These are phyloP conservation scores for Phylloporus arenicola DNA, from an alignment of 768 basidiomycete genomes.

Conservation along the genomic window DNA sequence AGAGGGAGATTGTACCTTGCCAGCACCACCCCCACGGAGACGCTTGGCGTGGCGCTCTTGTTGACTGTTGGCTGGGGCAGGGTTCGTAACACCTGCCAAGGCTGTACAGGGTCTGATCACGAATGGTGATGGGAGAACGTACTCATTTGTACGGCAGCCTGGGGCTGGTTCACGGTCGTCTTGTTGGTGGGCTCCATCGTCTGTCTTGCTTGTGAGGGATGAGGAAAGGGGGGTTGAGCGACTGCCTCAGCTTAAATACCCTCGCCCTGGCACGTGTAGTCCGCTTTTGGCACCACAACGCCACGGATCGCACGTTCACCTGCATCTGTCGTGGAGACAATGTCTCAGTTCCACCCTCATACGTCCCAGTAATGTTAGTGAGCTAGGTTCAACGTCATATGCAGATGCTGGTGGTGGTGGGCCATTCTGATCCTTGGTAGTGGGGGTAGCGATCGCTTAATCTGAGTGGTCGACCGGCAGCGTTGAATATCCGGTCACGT, in stretches of 20 bases:
- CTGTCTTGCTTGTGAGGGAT: constrained; percentile 23
- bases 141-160: constrained; percentile 61
- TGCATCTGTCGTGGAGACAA: too few relatives aligned
- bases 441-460: background rate
- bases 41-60: constrained; percentile 46
- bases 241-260: constrained; percentile 13
- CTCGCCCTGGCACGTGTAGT: background rate
- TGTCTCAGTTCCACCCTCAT: too few relatives aligned
- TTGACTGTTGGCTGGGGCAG: constrained; percentile 38
- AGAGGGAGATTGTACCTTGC: constrained; percentile 38
- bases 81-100: constrained; percentile 42
- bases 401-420: too few relatives aligned
- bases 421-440: too few relatives aligned
- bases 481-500: too few relatives aligned
- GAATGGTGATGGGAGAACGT: too few relatives aligned
- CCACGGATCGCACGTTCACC: background rate
- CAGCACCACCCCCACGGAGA: constrained; percentile 68
- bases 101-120: background rate
- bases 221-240: background rate
- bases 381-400: too few relatives aligned
- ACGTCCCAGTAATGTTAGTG: too few relatives aligned
- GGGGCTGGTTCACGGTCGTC: constrained; percentile 48
- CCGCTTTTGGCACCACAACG: background rate
- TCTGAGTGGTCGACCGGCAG: background rate
- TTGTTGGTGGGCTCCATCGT: constrained; percentile 30